Conservation (phyloP, 768 basidiomycete species). For the Collybiopsis confluens region DNA sequence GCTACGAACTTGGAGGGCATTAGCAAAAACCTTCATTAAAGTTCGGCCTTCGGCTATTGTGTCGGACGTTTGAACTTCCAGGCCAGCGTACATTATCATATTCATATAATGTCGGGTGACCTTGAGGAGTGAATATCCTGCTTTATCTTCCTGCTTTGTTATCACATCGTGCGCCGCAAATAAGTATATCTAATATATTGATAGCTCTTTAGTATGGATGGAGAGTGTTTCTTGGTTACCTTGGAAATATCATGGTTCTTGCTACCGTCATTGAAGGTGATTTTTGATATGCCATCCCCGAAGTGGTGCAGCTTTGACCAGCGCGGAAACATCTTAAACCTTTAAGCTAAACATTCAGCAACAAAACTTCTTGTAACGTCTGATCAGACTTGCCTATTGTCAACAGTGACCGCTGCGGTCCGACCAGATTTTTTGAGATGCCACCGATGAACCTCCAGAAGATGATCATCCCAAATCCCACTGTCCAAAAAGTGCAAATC, state of each 20-base stretch:
- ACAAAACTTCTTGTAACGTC: no score
- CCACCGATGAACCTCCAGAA: neutral
- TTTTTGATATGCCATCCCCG: constrained; percentile 6
- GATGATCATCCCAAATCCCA: neutral
- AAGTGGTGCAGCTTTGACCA: constrained; percentile 28
- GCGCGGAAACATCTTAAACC: neutral
- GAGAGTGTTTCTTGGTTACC: constrained; percentile 14
- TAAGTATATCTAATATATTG: constrained; percentile 15
- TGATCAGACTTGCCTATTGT: no score
- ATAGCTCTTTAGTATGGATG: neutral
- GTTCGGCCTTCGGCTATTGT: constrained; percentile 18
- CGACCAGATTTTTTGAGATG: no score
- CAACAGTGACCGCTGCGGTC: no score
- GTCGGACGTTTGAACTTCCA: constrained; percentile 23
- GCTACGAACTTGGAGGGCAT: constrained; percentile 8
- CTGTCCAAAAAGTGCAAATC: neutral
- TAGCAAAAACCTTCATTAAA: no score
- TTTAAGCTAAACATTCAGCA: no score
- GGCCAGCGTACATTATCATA: constrained; percentile 17
- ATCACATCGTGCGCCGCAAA: constrained; percentile 15
- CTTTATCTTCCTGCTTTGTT: neutral
- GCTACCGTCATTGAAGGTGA: constrained; percentile 24
- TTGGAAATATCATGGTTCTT: constrained; percentile 26
- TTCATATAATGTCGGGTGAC: constrained; percentile 18
- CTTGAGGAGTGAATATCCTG: constrained; percentile 20